These are phyloP conservation scores for Silene uniflora DNA, from an alignment of 148 eudicot species.

Conservation along the genomic window DNA sequence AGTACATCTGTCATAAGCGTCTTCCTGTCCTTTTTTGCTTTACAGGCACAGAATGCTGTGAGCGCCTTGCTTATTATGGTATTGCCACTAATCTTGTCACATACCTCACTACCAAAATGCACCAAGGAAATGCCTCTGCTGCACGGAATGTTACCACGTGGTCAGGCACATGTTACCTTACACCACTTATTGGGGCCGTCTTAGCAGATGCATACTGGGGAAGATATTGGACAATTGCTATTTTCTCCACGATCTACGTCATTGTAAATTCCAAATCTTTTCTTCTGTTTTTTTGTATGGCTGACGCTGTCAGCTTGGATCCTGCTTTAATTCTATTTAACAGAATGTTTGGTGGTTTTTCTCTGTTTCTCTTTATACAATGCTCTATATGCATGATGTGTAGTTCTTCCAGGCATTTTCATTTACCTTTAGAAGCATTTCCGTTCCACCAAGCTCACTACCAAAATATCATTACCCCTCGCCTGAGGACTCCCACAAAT, in stretches of 20 bases:
- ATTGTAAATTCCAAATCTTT: slow-evolving; percentile 36
- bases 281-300: not conserved
- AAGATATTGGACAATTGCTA: slow-evolving; percentile 25
- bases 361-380: not conserved
- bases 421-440: too few species aligned
- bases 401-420: too few species aligned
- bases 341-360: not conserved
- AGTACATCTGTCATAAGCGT: not conserved
- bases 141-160: slow-evolving; percentile 78
- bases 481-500: too few species aligned
- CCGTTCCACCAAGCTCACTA: too few species aligned
- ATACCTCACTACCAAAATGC: slow-evolving; percentile 62
- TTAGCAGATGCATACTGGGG: slow-evolving; percentile 84
- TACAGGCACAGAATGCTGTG: slow-evolving; percentile 82
- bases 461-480: too few species aligned
- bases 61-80: slow-evolving; percentile 75
- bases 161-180: slow-evolving; percentile 76
- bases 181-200: slow-evolving; percentile 78
- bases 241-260: slow-evolving; percentile 63
- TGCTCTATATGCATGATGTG: too few species aligned
- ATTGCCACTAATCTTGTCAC: slow-evolving; percentile 71
- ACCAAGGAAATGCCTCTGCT: slow-evolving; percentile 74
- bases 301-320: too few species aligned
- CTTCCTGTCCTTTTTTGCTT: not conserved
- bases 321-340: not conserved